Base-by-base conservation (phyloP, 116 monocot species). In the Posidonia oceanica region DNA sequence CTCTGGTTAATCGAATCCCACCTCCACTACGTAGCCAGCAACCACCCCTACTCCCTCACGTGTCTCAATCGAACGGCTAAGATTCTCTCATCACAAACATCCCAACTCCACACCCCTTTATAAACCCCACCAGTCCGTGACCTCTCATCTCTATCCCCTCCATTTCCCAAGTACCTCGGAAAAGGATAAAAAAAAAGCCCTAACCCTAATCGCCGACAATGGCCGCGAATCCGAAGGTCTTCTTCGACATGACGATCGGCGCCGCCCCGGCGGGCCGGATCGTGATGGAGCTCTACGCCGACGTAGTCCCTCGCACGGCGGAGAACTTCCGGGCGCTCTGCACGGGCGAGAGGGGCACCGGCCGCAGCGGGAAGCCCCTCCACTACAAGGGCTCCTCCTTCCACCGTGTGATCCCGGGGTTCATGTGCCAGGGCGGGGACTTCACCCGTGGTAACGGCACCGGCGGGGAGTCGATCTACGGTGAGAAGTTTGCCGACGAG, bases 351-450 rank as follows among this genome's bases (percentile, higher is more conserved):
- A 61, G 62, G 61, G 91, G 87, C 22, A 18, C n/a, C 37, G 88
- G 88, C 18, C 76, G 75, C 18, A 61, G 69, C 20, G 81, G 88
- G 64, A 91, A 88, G 80, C 88, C 88, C 16, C 91, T 91, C 60
- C 85, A 86, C 80, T 88, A 70, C 79, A 91, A 85, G 81, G 91
- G 91, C 3, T 91, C 91, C 0, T 16, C 74, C 68, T 91, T 91
- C 75, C 91, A 91, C 85, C 83, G 91, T 18, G 85, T 91, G 73
- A 91, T 91, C 83, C 88, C 91, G 3, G 54, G 54, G 0, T 91
- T 91, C 83, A 91, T 91, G 91, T 91, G 91, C 78, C 91, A 91
- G 75, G 91, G 91, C 15, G 91, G 91, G 29, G 91, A 91, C 78
- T 91, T 91, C 85, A 91, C 91, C 18, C 80, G 77, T 54, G 88